These are phyloP conservation scores for Ganoderma lucidum DNA, from an alignment of 1,284 basidiomycete species.

Conservation along the genomic window DNA sequence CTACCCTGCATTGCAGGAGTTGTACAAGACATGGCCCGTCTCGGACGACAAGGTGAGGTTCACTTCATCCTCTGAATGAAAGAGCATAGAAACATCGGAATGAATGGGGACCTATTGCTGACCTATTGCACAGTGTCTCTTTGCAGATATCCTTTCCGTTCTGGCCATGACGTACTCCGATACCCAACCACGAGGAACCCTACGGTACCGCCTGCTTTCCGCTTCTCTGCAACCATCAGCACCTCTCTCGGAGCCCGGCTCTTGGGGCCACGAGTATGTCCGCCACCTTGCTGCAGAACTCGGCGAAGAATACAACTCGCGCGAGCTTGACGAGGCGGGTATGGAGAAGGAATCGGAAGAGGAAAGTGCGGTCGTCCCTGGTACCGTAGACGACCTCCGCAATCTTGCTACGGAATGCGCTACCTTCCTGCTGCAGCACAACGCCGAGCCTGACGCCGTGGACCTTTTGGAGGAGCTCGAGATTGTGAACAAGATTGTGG, in stretches of 20 bases:
- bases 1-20: conserved; percentile 86
- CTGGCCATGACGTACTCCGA: conserved; percentile 99
- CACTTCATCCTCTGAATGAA: not conserved
- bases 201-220: conserved; percentile 89
- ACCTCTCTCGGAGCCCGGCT: conserved; percentile 86
- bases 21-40: conserved; percentile 84
- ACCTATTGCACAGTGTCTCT: conserved; percentile 70
- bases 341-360: conserved; percentile 43
- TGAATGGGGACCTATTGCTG: not conserved
- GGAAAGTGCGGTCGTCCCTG: conserved; percentile 44
- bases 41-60: conserved; percentile 78
- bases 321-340: conserved; percentile 53
- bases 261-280: conserved; percentile 99
- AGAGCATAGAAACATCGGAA: not conserved
- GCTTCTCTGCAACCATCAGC: conserved; percentile 71
- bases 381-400: conserved; percentile 78
- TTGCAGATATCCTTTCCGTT: conserved; percentile 98
- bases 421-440: conserved; percentile 91
- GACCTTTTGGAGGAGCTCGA: conserved; percentile 96
- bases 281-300: conserved; percentile 97
- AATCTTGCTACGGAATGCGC: conserved; percentile 88
- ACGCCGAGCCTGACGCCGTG: conserved; percentile 98
- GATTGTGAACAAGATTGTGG: conserved; percentile 82
- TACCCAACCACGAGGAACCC: conserved; percentile 92
- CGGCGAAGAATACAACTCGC: conserved; percentile 88